A percentile compares a stretch with the other conserved stretches of the same genome.
Conservation (phyloP, 2,329 filamentous ascomycete genomes). For the Orbilia oligospora region DNA sequence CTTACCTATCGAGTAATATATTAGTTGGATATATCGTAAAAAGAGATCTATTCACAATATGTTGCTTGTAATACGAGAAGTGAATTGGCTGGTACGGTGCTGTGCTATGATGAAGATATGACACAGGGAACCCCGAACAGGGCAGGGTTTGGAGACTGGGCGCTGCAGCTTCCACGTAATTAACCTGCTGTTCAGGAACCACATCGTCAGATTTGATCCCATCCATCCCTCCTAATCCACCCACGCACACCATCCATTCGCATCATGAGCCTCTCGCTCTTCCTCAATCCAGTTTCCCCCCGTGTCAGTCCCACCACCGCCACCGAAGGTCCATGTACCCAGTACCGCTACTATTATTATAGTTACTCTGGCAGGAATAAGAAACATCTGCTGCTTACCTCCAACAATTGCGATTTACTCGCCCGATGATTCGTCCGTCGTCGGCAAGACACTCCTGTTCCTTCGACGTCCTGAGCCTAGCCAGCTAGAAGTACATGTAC, state of each 20-base stretch:
- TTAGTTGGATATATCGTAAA: too few species aligned
- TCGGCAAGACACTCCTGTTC: slow-evolving; percentile 19
- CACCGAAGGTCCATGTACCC: neutral
- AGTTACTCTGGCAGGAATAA: neutral
- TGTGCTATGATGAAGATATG: too few species aligned
- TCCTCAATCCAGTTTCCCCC: neutral
- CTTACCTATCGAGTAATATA: too few species aligned
- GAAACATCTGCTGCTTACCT: slow-evolving; percentile 8
- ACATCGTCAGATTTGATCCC: slow-evolving; percentile 6
- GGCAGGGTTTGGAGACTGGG: neutral
- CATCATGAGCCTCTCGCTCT: slow-evolving; percentile 13
- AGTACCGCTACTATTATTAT: neutral
- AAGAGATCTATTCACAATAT: too few species aligned
- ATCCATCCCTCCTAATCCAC: neutral
- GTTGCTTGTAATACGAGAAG: too few species aligned
- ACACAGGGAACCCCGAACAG: neutral
- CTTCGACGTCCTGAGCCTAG: slow-evolving; percentile 18
- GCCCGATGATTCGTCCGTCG: slow-evolving; percentile 20
- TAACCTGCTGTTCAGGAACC: neutral
- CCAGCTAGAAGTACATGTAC: neutral
- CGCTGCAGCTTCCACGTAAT: too few species aligned
- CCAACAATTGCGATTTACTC: neutral
- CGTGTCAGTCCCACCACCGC: neutral
- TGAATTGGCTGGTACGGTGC: too few species aligned
- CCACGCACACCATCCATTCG: neutral